A percentile compares a stretch with the other conserved stretches of the same genome.
phyloP scores from a whole-genome alignment of 2,329 filamentous ascomycete species.

The Talaromyces atroroseus region DNA sequence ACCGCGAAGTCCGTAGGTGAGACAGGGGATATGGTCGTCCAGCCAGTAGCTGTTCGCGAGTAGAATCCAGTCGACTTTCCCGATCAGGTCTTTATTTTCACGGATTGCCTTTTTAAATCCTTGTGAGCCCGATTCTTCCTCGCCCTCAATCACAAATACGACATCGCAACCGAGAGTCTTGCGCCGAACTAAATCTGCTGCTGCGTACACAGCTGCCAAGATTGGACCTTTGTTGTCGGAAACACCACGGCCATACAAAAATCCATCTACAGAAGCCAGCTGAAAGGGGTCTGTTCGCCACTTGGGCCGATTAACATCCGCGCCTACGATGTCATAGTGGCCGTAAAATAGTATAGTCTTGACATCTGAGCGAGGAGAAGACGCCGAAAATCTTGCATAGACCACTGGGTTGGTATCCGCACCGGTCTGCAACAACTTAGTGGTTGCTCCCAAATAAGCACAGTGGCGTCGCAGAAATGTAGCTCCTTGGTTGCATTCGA shows the following conservation, averaged over 20 bases:
- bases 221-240: conserved; percentile 98
- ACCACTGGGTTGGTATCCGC: conserved; percentile 86
- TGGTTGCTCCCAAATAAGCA: conserved; percentile 82
- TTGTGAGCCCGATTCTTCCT: conserved; percentile 89
- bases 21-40: conserved; percentile 87
- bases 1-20: conserved; percentile 89
- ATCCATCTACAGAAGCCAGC: conserved; percentile 84
- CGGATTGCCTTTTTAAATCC: conserved; percentile 82
- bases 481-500: conserved; percentile 87
- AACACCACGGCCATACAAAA: conserved; percentile 90
- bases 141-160: conserved; percentile 90
- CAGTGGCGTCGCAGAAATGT: conserved; percentile 86
- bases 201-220: conserved; percentile 87
- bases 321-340: conserved; percentile 94
- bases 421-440: conserved; percentile 81
- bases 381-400: conserved; percentile 78
- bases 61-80: conserved; percentile 87
- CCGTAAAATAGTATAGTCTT: conserved; percentile 96
- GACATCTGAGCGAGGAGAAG: conserved; percentile 57
- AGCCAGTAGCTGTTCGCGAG: conserved; percentile 98
- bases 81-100: conserved; percentile 76
- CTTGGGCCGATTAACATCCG: conserved; percentile 72
- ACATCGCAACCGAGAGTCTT: conserved; percentile 81
- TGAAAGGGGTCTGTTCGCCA: conserved; percentile 87
- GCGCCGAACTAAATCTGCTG: conserved; percentile 80